Percentiles rank a stretch among this genome's conserved stretches.
phyloP scores from a whole-genome alignment of 1,284 basidiomycete genomes.

The Malassezia restricta region DNA sequence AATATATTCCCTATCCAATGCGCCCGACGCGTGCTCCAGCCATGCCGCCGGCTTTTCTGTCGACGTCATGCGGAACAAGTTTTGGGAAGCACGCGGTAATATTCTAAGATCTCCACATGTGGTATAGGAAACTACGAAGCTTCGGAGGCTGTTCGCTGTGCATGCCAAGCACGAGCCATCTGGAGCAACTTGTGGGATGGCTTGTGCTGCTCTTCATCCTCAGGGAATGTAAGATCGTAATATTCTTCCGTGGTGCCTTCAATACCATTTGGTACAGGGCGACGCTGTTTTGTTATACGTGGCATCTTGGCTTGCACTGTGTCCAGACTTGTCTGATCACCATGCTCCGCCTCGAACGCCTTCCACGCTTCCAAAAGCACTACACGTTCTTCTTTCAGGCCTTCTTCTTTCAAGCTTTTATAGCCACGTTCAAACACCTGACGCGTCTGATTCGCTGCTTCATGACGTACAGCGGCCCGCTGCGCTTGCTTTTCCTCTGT shows the following conservation, averaged over 20 bases:
- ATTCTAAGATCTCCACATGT: neutral
- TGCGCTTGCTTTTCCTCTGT: slow-evolving; percentile 19
- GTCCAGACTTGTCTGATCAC: slow-evolving; percentile 51
- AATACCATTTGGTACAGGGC: slow-evolving; percentile 17
- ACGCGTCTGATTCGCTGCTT: slow-evolving; percentile 60
- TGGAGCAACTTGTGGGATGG: slow-evolving; percentile 38
- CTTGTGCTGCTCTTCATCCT: slow-evolving; percentile 38
- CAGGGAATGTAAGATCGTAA: slow-evolving; percentile 44
- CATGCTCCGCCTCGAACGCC: slow-evolving; percentile 68
- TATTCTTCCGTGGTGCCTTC: slow-evolving; percentile 38
- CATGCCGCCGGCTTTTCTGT: neutral
- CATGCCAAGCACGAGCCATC: slow-evolving; percentile 37
- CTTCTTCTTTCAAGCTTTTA: slow-evolving; percentile 65
- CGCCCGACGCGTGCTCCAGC: neutral
- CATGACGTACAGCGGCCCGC: slow-evolving; percentile 49
- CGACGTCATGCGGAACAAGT: no score
- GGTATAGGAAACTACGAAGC: neutral
- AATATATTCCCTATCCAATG: slow-evolving; percentile 4
- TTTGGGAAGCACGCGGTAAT: no score
- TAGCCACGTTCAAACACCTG: slow-evolving; percentile 74
- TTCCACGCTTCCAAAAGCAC: slow-evolving; percentile 86
- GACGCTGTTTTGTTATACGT: slow-evolving; percentile 63
- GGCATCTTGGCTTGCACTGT: slow-evolving; percentile 83
- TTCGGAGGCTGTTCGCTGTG: slow-evolving; percentile 17
- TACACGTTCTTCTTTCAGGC: slow-evolving; percentile 80